Conservation (phyloP, 1,139 yeast species). For the Zygosaccharomyces pseudobailii region DNA sequence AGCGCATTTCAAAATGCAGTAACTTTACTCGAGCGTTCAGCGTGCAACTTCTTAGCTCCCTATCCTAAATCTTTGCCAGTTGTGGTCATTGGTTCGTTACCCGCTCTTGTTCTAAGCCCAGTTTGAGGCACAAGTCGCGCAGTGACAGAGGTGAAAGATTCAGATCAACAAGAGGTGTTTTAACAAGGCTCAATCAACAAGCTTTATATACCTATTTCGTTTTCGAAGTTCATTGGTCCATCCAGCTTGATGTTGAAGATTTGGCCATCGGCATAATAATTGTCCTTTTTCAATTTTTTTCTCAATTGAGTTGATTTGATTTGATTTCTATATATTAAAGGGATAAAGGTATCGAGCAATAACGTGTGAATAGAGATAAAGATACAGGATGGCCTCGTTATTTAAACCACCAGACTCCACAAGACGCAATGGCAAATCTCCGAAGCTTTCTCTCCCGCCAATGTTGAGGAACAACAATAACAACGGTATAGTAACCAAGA, state of each 20-base stretch:
- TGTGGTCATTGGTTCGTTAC: neutral
- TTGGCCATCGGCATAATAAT: neutral
- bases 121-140: constrained; percentile 3
- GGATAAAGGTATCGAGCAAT: neutral
- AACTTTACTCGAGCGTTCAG: too few relatives aligned
- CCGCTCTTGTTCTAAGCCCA: constrained; percentile 3
- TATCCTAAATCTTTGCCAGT: neutral
- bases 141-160: neutral
- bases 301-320: neutral
- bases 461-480: constrained; percentile 14
- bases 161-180: neutral
- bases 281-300: neutral
- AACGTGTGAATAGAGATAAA: neutral
- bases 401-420: constrained; percentile 32
- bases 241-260: neutral
- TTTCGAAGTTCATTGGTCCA: neutral
- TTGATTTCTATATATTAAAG: neutral
- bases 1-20: too few relatives aligned
- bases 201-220: neutral
- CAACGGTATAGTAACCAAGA: constrained; percentile 1
- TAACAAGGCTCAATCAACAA: neutral
- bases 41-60: too few relatives aligned
- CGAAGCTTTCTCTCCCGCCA: constrained; percentile 30
- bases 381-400: constrained; percentile 28
- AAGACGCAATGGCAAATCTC: constrained; percentile 27